Percentiles rank a stretch among this genome's conserved stretches.
Conservation (phyloP, 202 grass and related monocot species). For the Elaeis oleifera region DNA sequence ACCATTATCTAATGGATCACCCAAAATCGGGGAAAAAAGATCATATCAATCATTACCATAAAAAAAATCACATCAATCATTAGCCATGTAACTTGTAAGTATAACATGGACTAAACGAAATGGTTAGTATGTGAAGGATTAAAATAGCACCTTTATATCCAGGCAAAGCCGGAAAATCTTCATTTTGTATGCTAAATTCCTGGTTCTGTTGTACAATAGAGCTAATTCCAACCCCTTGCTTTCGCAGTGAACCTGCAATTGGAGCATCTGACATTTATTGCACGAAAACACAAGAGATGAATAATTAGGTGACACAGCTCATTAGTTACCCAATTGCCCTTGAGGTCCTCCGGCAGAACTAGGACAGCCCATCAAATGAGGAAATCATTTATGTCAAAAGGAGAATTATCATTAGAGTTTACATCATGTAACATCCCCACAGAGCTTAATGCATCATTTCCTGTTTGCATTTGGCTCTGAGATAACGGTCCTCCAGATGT, state of each 20-base stretch:
- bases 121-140: too few relatives aligned
- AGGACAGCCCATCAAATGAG: conserved; percentile 84
- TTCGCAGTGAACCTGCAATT: conserved; percentile 66
- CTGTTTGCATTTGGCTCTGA: conserved; percentile 77
- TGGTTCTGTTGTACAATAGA: conserved; percentile 93
- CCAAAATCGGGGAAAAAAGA: too few relatives aligned
- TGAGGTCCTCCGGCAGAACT: conserved; percentile 77
- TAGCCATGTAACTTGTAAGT: too few relatives aligned
- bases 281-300: conserved; percentile 9
- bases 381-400: conserved; percentile 95
- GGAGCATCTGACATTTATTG: conserved; percentile 19
- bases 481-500: conserved; percentile 64
- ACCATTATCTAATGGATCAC: too few relatives aligned
- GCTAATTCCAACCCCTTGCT: conserved; percentile 90
- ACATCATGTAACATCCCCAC: conserved; percentile 89
- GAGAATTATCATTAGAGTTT: conserved; percentile 54
- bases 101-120: too few relatives aligned
- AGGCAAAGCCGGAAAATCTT: conserved; percentile 98
- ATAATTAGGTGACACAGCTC: conserved; percentile 21
- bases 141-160: conserved; percentile 73
- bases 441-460: conserved; percentile 68
- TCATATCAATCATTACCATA: too few relatives aligned
- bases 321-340: conserved; percentile 70
- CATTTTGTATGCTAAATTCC: conserved; percentile 99
- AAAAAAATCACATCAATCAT: too few relatives aligned